Conservation (phyloP, 2,329 filamentous ascomycete genomes). For the Clonostachys rosea region DNA sequence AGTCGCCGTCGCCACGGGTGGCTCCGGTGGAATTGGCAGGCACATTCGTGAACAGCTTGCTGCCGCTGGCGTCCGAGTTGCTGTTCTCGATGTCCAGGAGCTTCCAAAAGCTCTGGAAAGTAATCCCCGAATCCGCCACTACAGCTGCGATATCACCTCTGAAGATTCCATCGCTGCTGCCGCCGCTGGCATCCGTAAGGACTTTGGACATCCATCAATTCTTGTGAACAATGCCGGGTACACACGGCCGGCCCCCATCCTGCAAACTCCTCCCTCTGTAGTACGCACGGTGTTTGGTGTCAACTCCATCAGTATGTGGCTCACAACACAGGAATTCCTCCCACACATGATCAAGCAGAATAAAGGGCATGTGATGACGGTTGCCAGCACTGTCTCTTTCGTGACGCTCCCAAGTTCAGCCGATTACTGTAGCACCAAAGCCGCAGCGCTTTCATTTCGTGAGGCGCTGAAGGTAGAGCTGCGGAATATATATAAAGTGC, state of each 20-base stretch:
- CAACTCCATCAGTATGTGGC: constrained; percentile 63
- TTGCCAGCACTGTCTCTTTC: constrained; percentile 63
- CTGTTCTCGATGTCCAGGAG: constrained; percentile 57
- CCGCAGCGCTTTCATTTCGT: constrained; percentile 62
- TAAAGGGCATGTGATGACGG: constrained; percentile 68
- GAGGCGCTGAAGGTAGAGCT: constrained; percentile 57
- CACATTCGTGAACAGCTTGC: constrained; percentile 23
- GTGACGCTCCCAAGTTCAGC: constrained; percentile 54
- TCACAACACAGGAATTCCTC: constrained; percentile 59
- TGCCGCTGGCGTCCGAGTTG: constrained; percentile 51
- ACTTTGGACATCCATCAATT: constrained; percentile 59
- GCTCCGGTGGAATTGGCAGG: constrained; percentile 34
- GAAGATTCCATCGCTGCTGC: constrained; percentile 36
- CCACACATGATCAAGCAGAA: constrained; percentile 57
- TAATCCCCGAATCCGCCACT: constrained; percentile 17
- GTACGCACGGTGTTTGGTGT: constrained; percentile 65
- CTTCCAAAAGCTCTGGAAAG: constrained; percentile 12
- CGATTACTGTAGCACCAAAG: constrained; percentile 63
- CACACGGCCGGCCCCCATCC: constrained; percentile 50
- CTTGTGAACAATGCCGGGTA: constrained; percentile 70
- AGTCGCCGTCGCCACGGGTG: constrained; percentile 37
- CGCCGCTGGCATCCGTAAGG: constrained; percentile 26
- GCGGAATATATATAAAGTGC: constrained; percentile 52
- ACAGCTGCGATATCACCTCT: constrained; percentile 32
- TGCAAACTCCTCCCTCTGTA: constrained; percentile 48